Base-by-base conservation (phyloP, 2,329 filamentous ascomycete genomes). In the Neoscytalidium dimidiatum region DNA sequence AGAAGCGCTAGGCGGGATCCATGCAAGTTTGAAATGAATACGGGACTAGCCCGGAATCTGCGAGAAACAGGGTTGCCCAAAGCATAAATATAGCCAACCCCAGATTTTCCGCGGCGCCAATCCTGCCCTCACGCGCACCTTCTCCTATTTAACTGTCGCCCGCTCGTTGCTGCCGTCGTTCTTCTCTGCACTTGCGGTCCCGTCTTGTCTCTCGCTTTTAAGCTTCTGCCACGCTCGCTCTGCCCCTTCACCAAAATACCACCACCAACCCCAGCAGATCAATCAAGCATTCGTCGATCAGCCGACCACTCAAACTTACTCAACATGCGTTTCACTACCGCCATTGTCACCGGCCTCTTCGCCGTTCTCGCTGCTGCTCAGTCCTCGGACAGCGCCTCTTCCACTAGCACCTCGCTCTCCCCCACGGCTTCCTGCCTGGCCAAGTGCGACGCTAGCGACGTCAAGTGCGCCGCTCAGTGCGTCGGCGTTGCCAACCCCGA, bases 391-490 rank as follows among this genome's bases (percentile, higher is more conserved):
- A 70, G 75, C 72, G 69, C 75, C 75, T 67, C 75, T 72, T 65
- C 74, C 74, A 43, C 70, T 75, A 69, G 72, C 48, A 65, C 70
- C 38, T 67, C 48, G 44, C 70, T 77, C 35, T 69, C 71, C 23
- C 72, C 77, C 17, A 63, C 69, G 6, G 68, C 74, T 43, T 74
- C 72, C 70, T 79, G 78, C 69, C 68, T 74, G n/a, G 38, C 64
- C 51, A 19, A 66, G 77, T 84, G 84, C 71, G 66, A 68, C 38
- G 64, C 71, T 21, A 75, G 67, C 46, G 83, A 86, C 69, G 75
- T 82, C 62, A 83, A 80, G 74, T 86, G 84, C 77, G 73, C 79
- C 68, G 84, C 84, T 41, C 71, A 74, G 14, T 86, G 84, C 75
- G 76, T 82, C 68, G 77, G 80, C 41, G 80, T 82, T 43, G 84